Base-by-base conservation (phyloP, 2,329 filamentous ascomycete genomes). In the Graphilbum sp. region DNA sequence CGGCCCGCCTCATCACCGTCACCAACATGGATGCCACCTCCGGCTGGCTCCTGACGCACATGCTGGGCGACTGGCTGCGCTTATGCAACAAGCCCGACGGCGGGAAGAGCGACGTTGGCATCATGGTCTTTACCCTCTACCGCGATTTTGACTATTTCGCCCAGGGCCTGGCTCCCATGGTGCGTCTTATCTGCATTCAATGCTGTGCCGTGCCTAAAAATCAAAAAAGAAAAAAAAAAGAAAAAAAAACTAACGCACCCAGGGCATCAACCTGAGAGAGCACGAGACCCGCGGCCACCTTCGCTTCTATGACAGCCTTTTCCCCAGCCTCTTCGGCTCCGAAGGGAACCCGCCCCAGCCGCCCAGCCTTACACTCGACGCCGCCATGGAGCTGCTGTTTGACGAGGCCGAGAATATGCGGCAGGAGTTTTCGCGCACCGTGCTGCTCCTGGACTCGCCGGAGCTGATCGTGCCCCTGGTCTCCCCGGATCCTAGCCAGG, bases 401-500 rank as follows among this genome's bases (percentile, higher is more conserved):
- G 42, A 47, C 31, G 34, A 37, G 31, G 41, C 40, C 25, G 18
- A 34, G 13, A 20, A 37, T 32, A 25, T 44, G 32, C 35, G 34
- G 23, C 8, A 33, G 25, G 29, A 17, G 7, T 38, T 37, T 18
- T 2, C 25, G 6, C 43, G 44, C 16, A 39, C 38, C 24, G 39
- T 47, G 7, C 35, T 47, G 34, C 18, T 47, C 6, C 24, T 47
- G 17, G 45, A 47, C 35, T 36, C 39, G 12, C 45, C 45, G 12
- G 43, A 47, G 32, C 25, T 42, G 21, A 27, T 35, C 32, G 35
- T 43, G 17, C 37, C 37, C 8, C 36, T 44, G 16, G 25, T 38
- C 15, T 20, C 32, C 17, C 39, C 30, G 25, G 38, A 39, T 29
- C 25, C 32, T 1, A 23, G 23, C 11, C 35, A 36, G 16, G 32